These are phyloP conservation scores for Oryza rufipogon DNA, from an alignment of 176 grass and related monocot genomes.

Conservation along the genomic window DNA sequence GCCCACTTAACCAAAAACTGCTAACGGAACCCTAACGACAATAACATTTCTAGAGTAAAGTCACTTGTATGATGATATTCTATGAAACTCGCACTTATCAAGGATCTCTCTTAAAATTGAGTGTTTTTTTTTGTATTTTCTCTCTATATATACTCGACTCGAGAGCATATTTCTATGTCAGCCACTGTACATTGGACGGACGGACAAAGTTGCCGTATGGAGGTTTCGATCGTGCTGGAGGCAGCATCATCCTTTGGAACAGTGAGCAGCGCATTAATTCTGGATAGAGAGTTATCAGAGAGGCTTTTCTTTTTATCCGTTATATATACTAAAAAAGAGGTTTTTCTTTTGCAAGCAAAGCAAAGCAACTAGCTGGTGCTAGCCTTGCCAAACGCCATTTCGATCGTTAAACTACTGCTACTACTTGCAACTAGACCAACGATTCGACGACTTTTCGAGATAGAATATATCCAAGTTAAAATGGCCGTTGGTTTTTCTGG, in stretches of 20 bases:
- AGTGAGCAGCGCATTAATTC: constrained; percentile 3
- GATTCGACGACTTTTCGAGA: not conserved
- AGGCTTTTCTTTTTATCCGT: not conserved
- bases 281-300: not conserved
- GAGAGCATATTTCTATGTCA: constrained; percentile 1
- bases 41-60: too few relatives aligned
- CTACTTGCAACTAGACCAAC: not conserved
- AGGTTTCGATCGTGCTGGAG: not conserved
- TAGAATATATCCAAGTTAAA: not conserved
- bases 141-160: not conserved
- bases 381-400: not conserved
- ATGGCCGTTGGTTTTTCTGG: not conserved
- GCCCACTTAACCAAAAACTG: too few relatives aligned
- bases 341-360: not conserved
- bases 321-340: too few relatives aligned
- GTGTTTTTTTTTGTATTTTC: too few relatives aligned
- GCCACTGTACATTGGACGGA: not conserved
- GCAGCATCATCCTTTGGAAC: not conserved
- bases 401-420: not conserved
- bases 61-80: too few relatives aligned
- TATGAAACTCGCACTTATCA: too few relatives aligned
- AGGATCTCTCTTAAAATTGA: too few relatives aligned
- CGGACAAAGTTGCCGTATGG: not conserved
- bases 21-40: too few relatives aligned
- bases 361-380: not conserved